A percentile compares a stretch with the other conserved stretches of the same genome.
phyloP scores from a whole-genome alignment of 345 rosid species.

The Aurinia saxatilis region DNA sequence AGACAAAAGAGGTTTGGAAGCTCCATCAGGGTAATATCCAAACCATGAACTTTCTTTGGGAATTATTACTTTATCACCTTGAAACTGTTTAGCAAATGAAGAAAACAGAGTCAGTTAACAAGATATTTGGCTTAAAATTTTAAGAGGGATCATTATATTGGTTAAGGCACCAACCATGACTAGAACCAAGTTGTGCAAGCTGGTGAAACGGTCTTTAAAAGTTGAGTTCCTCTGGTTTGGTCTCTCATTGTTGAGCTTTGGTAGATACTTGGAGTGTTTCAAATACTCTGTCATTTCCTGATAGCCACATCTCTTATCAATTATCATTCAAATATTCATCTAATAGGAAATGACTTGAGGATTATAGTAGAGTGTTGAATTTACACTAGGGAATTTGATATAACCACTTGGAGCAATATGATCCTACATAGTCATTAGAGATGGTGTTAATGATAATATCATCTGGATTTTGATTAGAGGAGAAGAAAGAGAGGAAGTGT shows the following conservation, averaged over 20 bases:
- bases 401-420: slow-evolving; percentile 25
- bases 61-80: slow-evolving; percentile 57
- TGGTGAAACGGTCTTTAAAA: slow-evolving; percentile 55
- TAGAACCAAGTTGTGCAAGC: slow-evolving; percentile 75
- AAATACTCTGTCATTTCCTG: slow-evolving; percentile 12
- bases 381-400: slow-evolving; percentile 20
- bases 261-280: slow-evolving; percentile 67
- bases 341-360: not conserved
- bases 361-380: not conserved
- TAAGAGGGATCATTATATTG: not conserved
- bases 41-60: slow-evolving; percentile 92
- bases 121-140: not conserved
- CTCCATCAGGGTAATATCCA: slow-evolving; percentile 82
- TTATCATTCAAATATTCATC: not conserved
- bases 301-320: not conserved
- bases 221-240: slow-evolving; percentile 54
- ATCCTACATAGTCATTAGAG: slow-evolving; percentile 19
- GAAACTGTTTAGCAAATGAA: slow-evolving; percentile 41
- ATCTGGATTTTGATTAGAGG: not conserved
- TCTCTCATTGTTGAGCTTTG: slow-evolving; percentile 77
- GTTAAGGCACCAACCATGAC: slow-evolving; percentile 75
- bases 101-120: not conserved
- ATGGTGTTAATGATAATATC: not conserved
- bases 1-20: slow-evolving; percentile 44
- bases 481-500: not conserved